Base-by-base conservation (phyloP, 2,329 filamentous ascomycete species). In the Zymoseptoria tritici region DNA sequence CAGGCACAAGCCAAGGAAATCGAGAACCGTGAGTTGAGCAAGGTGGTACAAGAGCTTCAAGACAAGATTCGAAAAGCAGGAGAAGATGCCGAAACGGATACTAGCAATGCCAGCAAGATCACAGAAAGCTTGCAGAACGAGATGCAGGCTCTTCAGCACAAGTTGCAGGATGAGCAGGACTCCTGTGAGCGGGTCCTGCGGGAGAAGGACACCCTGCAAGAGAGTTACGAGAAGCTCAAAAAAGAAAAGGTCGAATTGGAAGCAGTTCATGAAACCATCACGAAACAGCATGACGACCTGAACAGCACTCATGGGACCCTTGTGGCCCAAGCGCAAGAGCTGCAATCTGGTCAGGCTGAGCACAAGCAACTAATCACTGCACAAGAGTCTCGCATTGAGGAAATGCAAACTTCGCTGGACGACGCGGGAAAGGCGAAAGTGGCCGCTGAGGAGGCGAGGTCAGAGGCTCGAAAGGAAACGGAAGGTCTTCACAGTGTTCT, bases 101-200 rank as follows among this genome's bases (percentile, higher is more conserved):
- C 53, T 9, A 46, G 51, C n/a, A 56, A 49, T 42, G 52, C 58
- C 42, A 57, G 59, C 9, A 57, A 58, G 9, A 56, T 67, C 11
- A 57, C 66, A 16, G 61, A 65, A 29, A 58, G 57, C 13, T 54
- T 70, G 22, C 66, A 68, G 55, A 60, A 61, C 49, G 58, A 68
- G 58, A 53, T 70, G 9, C 62, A 66, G 46, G 52, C 50, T 20
- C 42, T 64, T 26, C 64, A 69, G 58, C 62, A 66, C 36, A 53
- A 64, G 31, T 49, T 63, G 20, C 52, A 57, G 20, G 62, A 66
- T n/a, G 58, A 50, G 24, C 55, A 62, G n/a, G 29, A 24, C 49
- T 57, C 58, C 5, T 60, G 58, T 16, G 29, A 62, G 46, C 24
- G 55, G 21, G 56, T 55, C 9, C 46, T 53, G 16, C 49, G 56